Conservation (phyloP, 2,329 filamentous ascomycete genomes). For the Sarocladium kiliense region DNA sequence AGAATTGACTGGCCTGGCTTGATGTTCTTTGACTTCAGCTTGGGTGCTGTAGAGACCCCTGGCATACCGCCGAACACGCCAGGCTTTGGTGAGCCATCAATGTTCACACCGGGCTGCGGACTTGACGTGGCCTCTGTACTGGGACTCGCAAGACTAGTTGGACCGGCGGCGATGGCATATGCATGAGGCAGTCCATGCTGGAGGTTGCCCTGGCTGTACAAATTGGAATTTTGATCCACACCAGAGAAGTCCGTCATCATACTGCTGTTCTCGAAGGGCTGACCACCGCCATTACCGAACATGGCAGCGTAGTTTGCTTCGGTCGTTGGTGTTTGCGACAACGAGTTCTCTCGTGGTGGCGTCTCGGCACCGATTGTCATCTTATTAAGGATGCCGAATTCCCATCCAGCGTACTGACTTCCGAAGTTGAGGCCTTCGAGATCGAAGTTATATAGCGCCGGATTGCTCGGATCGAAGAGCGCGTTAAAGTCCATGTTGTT, state of each 20-base stretch:
- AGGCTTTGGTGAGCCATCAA: slow-evolving; percentile 47
- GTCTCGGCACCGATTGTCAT: slow-evolving; percentile 78
- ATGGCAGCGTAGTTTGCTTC: slow-evolving; percentile 38
- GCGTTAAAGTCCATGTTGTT: slow-evolving; percentile 49
- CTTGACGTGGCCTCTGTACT: slow-evolving; percentile 60
- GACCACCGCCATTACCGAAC: slow-evolving; percentile 39
- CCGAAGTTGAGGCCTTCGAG: slow-evolving; percentile 84
- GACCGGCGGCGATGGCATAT: slow-evolving; percentile 59
- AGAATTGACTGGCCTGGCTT: slow-evolving; percentile 44
- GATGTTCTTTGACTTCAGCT: slow-evolving; percentile 39
- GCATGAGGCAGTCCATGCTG: slow-evolving; percentile 60
- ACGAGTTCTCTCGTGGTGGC: slow-evolving; percentile 60
- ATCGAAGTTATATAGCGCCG: slow-evolving; percentile 92
- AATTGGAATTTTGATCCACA: slow-evolving; percentile 42
- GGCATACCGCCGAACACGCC: slow-evolving; percentile 23
- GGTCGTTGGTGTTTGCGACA: slow-evolving; percentile 32
- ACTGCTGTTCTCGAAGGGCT: slow-evolving; percentile 40
- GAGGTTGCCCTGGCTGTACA: slow-evolving; percentile 52
- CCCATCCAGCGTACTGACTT: slow-evolving; percentile 90
- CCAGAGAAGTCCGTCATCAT: slow-evolving; percentile 48
- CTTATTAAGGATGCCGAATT: slow-evolving; percentile 93
- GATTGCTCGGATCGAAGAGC: slow-evolving; percentile 87
- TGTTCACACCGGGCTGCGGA: slow-evolving; percentile 48
- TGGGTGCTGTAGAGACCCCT: slow-evolving; percentile 21
- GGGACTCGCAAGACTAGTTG: slow-evolving; percentile 58